phyloP scores from a whole-genome alignment of 257 asterid species.

The Przewalskia tangutica region DNA sequence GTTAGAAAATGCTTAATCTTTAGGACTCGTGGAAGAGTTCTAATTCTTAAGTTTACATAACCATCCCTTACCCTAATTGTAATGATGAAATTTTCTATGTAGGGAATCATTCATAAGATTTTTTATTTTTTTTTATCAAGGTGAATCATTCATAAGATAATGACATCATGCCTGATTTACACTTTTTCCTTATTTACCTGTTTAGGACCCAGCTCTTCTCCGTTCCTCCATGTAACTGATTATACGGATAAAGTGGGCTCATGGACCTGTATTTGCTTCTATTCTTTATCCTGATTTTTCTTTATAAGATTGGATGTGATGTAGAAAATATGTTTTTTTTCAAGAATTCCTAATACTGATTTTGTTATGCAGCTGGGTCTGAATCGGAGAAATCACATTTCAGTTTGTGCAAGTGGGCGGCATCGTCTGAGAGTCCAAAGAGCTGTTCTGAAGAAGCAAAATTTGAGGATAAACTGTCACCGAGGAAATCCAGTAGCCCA shows the following conservation, averaged over 20 bases:
- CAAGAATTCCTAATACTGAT: not conserved
- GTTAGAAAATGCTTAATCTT: not conserved
- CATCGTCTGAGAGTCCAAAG: constrained; percentile 31
- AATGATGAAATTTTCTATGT: not conserved
- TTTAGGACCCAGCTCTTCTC: not conserved
- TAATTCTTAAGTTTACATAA: not conserved
- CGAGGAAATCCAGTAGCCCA: constrained; percentile 22
- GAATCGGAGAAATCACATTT: constrained; percentile 29
- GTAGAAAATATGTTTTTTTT: not conserved
- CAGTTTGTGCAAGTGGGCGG: constrained; percentile 70
- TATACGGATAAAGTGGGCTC: not conserved
- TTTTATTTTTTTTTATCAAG: too few relatives aligned
- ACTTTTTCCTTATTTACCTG: not conserved
- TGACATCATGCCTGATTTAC: not conserved
- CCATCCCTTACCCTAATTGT: not conserved
- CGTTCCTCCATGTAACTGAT: not conserved
- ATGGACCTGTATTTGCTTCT: not conserved
- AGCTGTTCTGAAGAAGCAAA: constrained; percentile 26
- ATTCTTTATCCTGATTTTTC: not conserved
- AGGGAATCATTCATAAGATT: too few relatives aligned
- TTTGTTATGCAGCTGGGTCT: constrained; percentile 24
- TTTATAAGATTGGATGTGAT: not conserved
- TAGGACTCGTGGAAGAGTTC: not conserved
- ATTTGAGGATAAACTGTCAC: constrained; percentile 28
- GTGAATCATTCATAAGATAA: not conserved